Percentiles rank a stretch among this genome's conserved stretches.
Evolutionary conservation across 2,329 filamentous ascomycete species (phyloP).

Genomic region (Chaetomium strumarium): DNA sequence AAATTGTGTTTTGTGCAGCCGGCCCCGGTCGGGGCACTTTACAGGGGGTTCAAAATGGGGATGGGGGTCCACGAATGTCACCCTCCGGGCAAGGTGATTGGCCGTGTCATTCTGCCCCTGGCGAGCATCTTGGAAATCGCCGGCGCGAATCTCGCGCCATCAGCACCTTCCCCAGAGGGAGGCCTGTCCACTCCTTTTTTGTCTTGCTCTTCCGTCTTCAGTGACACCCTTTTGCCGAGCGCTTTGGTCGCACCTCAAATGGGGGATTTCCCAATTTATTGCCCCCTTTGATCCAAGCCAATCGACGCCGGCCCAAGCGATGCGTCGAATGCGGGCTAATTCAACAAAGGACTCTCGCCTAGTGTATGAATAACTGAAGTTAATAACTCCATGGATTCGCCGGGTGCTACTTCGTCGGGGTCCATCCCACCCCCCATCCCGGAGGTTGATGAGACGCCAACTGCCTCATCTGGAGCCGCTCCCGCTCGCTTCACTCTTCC

Average conservation of each 20-base stretch:
- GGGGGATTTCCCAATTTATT: slow-evolving; percentile 13
- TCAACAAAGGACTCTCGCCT: slow-evolving; percentile 2
- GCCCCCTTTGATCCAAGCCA: slow-evolving; percentile 16
- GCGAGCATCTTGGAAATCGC: background rate
- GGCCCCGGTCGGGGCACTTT: background rate
- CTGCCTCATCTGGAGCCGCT: slow-evolving; percentile 23
- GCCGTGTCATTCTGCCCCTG: background rate
- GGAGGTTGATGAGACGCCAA: slow-evolving; percentile 20
- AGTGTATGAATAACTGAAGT: slow-evolving; percentile 9
- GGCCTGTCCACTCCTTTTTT: slow-evolving; percentile 4
- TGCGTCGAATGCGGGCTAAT: slow-evolving; percentile 17
- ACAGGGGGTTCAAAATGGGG: background rate
- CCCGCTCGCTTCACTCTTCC: slow-evolving; percentile 2
- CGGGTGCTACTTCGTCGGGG: slow-evolving; percentile 7
- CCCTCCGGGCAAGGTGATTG: slow-evolving; percentile 2
- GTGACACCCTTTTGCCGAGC: slow-evolving; percentile 7
- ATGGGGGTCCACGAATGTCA: background rate
- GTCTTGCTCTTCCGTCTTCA: slow-evolving; percentile 2
- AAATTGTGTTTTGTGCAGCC: background rate
- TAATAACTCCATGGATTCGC: slow-evolving; percentile 21
- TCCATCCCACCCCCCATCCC: slow-evolving; percentile 4
- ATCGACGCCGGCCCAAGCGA: slow-evolving; percentile 16
- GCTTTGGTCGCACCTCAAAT: slow-evolving; percentile 9
- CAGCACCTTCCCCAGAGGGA: slow-evolving; percentile 3
- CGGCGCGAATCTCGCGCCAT: background rate